Conservation (phyloP, 495 filamentous ascomycete species). For the Neurospora sp. region DNA sequence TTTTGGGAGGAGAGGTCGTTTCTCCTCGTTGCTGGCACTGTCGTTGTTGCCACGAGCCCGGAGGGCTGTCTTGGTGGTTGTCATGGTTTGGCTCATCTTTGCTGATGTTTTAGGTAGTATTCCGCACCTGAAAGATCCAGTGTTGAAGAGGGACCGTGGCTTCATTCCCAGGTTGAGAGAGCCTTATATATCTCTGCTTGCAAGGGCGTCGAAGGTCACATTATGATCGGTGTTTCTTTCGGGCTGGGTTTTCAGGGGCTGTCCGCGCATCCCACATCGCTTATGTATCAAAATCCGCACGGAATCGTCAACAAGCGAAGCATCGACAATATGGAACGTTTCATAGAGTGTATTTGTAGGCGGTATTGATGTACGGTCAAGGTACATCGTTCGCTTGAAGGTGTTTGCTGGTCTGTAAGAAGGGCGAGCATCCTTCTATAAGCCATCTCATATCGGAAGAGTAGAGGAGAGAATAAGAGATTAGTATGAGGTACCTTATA, state of each 20-base stretch:
- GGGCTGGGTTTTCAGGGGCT: neutral
- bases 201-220: no score
- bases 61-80: no score
- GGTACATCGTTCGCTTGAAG: neutral
- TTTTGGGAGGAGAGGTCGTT: neutral
- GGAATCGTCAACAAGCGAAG: neutral
- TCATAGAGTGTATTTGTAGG: neutral
- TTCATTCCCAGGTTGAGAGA: no score
- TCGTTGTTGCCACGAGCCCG: no score
- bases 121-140: no score
- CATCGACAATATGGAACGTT: neutral
- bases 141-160: no score
- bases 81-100: no score
- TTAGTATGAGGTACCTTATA: no score
- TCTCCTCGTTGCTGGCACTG: no score
- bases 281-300: constrained; percentile 5
- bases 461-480: neutral
- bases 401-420: neutral
- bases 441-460: neutral
- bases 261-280: constrained; percentile 6
- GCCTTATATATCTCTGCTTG: no score
- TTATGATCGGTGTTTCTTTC: neutral
- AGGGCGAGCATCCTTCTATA: neutral
- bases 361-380: neutral
- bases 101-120: no score